Base-by-base conservation (phyloP, 805 yeast species). In the Metschnikowia corniflorae region DNA sequence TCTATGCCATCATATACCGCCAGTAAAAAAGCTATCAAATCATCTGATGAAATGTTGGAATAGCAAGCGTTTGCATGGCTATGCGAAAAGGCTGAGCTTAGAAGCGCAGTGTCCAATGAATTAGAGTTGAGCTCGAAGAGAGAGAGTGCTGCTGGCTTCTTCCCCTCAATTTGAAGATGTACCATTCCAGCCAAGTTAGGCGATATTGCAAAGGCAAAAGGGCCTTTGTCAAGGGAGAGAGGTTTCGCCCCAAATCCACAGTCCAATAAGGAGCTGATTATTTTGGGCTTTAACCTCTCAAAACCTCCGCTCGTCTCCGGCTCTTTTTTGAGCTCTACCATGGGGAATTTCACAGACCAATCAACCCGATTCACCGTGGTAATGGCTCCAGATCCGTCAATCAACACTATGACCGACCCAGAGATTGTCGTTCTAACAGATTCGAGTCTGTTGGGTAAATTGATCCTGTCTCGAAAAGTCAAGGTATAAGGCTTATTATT, bases 41-140 rank as follows among this genome's bases (percentile, higher is more conserved):
- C 96, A 50, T 86, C 95, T 4, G 82, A 71, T 37, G 77, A 73
- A 7, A 76, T 63, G 35, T 75, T 82, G 31, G 79, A 70, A 56
- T 80, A 84, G 48, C 89, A 85, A 0, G 88, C 76, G 37, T 73
- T 70, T 0, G 93, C 77, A 55, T 84, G 87, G 6, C 78, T 61
- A 19, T 42, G 45, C 0, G 94, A 86, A 33, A 86, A 58, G 0
- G 77, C 80, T 1, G 77, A 78, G 0, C 84, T 71, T 1, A 77
- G 59, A 2, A 69, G 47, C n/a, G 61, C 55, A 26, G 70, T 39
- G 10, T 64, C 61, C n/a, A 16, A 14, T 5, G 26, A 12, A 10
- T 16, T 13, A 6, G 39, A 26, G 4, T 16, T 13, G 13, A 31
- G 34, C 10, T 31, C 24, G 19, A 46, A 32, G 14, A 35, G 29